These are phyloP conservation scores for Microcyclospora tardicrescens DNA, from an alignment of 2,329 filamentous ascomycete species.

Conservation along the genomic window DNA sequence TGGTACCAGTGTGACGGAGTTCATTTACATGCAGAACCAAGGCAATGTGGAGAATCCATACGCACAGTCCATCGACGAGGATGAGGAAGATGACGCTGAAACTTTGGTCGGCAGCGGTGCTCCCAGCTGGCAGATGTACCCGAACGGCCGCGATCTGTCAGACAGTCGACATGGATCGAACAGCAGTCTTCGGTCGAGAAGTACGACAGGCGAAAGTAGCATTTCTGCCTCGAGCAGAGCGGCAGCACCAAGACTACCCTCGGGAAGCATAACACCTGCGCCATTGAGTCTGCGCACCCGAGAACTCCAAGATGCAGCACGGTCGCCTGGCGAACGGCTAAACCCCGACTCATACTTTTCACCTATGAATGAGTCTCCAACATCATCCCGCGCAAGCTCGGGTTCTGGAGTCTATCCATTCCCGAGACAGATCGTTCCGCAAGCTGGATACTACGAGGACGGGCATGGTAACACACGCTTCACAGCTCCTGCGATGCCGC, in stretches of 20 bases:
- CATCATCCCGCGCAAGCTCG: slow-evolving; percentile 52
- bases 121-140: slow-evolving; percentile 15
- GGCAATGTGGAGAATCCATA: slow-evolving; percentile 71
- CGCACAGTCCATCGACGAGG: slow-evolving; percentile 43
- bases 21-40: slow-evolving; percentile 64
- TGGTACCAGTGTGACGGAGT: slow-evolving; percentile 53
- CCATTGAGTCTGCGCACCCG: no score
- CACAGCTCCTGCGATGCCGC: slow-evolving; percentile 75
- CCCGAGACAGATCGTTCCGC: slow-evolving; percentile 56
- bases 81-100: slow-evolving; percentile 33
- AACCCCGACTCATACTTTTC: slow-evolving; percentile 85
- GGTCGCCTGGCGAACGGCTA: slow-evolving; percentile 55
- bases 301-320: slow-evolving; percentile 20
- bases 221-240: not conserved
- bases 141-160: slow-evolving; percentile 34
- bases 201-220: slow-evolving; percentile 57
- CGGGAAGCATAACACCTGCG: slow-evolving; percentile 33
- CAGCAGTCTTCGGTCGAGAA: slow-evolving; percentile 61
- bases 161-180: slow-evolving; percentile 59
- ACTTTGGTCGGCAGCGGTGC: slow-evolving; percentile 18
- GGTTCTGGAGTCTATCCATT: slow-evolving; percentile 64
- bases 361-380: slow-evolving; percentile 63
- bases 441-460: slow-evolving; percentile 53
- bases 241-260: slow-evolving; percentile 48
- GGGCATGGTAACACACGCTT: slow-evolving; percentile 55